Base-by-base conservation (phyloP, 169 alveolate genomes). In the Eimeria maxima region DNA sequence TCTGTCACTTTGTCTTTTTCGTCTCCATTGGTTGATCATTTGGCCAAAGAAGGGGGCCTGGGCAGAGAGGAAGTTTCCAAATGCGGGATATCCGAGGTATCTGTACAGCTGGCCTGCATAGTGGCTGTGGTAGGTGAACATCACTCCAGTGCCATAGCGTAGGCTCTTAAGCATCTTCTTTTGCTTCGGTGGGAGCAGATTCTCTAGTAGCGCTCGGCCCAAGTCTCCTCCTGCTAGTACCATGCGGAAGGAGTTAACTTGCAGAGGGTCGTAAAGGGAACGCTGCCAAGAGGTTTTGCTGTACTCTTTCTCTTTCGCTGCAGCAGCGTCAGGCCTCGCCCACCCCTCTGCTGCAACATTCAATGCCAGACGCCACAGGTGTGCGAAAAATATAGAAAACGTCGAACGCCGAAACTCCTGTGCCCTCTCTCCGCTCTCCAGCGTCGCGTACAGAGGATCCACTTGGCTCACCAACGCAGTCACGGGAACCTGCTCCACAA, bases 41-140 rank as follows among this genome's bases (percentile, higher is more conserved):
- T 78, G 60, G 13, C 89, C 89, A n/a, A 78, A 24, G 89, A 78
- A 78, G 14, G 89, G 89, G 10, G 89, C 60, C 24, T 78, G 89
- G 60, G 89, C 20, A 18, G 63, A 14, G 4, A 78, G 38, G 67
- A 78, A 78, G 33, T 78, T 78, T 14, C 89, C 89, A 60, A 42
- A 78, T 22, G 57, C 10, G 11, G 67, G 89, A 44, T 42, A 44
- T 22, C 89, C 65, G 67, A 78, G 65, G 55, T 78, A 33, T 47
- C 24, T 44, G 47, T 78, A 78, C 89, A 78, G 44, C 89, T 78
- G 38, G 42, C 89, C 89, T 6, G 89, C 60, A 6, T 44, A 22
- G 13, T 44, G 89, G 67, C 42, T 29, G 13, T 33, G 44, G 89
- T 78, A 78, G 14, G 89, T 44, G 33, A 42, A 78, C 33, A 78